phyloP scores from a whole-genome alignment of 768 basidiomycete genomes.

The Tephrocybe sp. region DNA sequence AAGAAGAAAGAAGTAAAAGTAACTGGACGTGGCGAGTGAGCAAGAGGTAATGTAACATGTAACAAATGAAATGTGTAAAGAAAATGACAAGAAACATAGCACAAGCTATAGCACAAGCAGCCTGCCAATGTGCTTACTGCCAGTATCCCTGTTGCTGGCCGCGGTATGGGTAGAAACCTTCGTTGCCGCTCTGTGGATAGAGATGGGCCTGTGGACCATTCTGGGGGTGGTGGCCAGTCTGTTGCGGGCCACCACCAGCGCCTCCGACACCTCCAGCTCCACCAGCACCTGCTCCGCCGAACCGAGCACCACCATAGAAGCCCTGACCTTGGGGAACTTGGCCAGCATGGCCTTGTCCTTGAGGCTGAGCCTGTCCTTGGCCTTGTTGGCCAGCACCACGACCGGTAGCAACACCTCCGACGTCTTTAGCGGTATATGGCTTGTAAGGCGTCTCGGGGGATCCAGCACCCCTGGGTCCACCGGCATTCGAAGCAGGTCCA shows the following conservation, averaged over 20 bases:
- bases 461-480: conserved; percentile 49
- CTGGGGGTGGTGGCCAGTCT: conserved; percentile 40
- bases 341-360: conserved; percentile 45
- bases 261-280: conserved; percentile 34
- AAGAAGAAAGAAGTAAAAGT: no score
- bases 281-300: conserved; percentile 32
- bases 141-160: conserved; percentile 63
- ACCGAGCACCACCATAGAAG: conserved; percentile 47
- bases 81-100: conserved; percentile 11
- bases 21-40: conserved; percentile 10
- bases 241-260: conserved; percentile 40
- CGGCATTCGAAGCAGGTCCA: conserved; percentile 37
- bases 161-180: conserved; percentile 74
- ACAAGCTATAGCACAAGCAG: conserved; percentile 9
- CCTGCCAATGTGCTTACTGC: conserved; percentile 38
- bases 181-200: conserved; percentile 63
- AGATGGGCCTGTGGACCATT: conserved; percentile 54
- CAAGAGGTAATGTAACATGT: conserved; percentile 8
- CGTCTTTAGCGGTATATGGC: conserved; percentile 70
- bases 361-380: conserved; percentile 49
- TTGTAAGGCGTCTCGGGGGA: conserved; percentile 78
- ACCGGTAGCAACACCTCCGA: conserved; percentile 45
- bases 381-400: conserved; percentile 43
- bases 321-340: conserved; percentile 52
- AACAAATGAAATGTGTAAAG: no score